Evolutionary conservation across 495 filamentous ascomycete species (phyloP), one percentile per base, ranked within the genome.

Genomic region (Cryomyces antarcticus): DNA sequence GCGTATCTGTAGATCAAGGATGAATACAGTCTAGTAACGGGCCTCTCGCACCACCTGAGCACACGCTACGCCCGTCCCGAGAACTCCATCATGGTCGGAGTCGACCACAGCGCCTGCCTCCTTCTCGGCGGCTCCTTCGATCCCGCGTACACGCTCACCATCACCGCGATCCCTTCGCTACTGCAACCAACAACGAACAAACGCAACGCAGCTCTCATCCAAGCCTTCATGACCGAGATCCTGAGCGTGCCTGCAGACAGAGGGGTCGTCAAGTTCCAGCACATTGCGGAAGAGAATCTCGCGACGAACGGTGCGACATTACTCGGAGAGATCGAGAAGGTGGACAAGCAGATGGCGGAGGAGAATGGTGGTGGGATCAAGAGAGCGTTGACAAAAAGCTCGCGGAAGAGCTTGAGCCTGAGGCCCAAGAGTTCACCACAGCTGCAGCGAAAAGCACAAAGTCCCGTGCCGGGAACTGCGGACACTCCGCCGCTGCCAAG

Each of bases 101-200:
- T 94, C 10, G 67, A 77, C 28, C 79, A 87, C 45, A 73, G 79
- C n/a, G 66, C 69, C n/a, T 80, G 73, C 51, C 67, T 94, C 52
- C 57, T 80, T 34, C 78, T 86, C 46, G 82, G 73, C 4, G 79
- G 72, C 34, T 71, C 71, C 27, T 76, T 80, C 41, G 73, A 81
- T n/a, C 78, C 80, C 3, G 79, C 82, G 11, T 96, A 93, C 50
- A 66, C 77, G 37, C 60, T 94, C 49, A 82, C 80, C 42, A 72
- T 96, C 33, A 78, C 68, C 42, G 74, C 83, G 4, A 67, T 89
- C 11, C 69, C 78, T 0, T 67, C 62, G 2, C 64, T 80, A 41
- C 62, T 93, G 31, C 74, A 73, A 17, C 77, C 84, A 0, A 70
- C 78, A 4, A 83, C 73, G 33, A 95, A 94, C 59, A 81, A 80